These are phyloP conservation scores for Cyphellophora attinorum DNA, from an alignment of 2,329 filamentous ascomycete species.

Conservation along the genomic window DNA sequence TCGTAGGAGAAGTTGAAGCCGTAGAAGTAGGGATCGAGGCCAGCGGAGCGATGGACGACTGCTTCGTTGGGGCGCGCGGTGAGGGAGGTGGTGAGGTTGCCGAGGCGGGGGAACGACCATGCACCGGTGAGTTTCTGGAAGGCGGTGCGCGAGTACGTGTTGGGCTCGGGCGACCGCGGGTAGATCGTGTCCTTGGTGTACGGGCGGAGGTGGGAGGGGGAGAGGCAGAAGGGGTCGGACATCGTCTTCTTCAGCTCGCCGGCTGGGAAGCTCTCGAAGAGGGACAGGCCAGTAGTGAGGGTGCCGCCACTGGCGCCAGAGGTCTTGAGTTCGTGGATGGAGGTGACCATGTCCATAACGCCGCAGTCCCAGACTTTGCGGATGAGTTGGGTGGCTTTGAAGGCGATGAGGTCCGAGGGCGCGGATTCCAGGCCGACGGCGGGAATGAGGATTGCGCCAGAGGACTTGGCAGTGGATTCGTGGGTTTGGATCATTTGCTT, in stretches of 20 bases:
- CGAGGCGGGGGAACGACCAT: constrained; percentile 45
- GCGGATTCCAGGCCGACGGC: constrained; percentile 53
- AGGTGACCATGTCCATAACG: constrained; percentile 42
- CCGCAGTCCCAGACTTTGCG: constrained; percentile 41
- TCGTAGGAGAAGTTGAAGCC: constrained; percentile 49
- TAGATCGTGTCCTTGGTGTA: constrained; percentile 39
- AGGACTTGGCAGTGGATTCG: constrained; percentile 48
- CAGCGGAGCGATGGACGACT: constrained; percentile 52
- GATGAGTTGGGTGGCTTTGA: constrained; percentile 43
- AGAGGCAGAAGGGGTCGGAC: constrained; percentile 14
- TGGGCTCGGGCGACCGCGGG: constrained; percentile 32
- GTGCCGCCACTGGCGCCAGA: constrained; percentile 50
- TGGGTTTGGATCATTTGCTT: constrained; percentile 53
- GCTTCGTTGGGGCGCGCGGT: constrained; percentile 44
- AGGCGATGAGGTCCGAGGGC: constrained; percentile 47
- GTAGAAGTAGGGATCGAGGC: constrained; percentile 48
- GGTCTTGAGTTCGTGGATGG: constrained; percentile 44
- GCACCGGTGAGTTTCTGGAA: constrained; percentile 40
- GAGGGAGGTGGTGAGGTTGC: constrained; percentile 46
- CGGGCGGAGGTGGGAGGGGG: constrained; percentile 31
- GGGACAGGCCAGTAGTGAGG: constrained; percentile 54
- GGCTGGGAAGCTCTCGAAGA: constrained; percentile 30
- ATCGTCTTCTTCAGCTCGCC: constrained; percentile 9
- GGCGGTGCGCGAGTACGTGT: constrained; percentile 25
- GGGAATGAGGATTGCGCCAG: constrained; percentile 53